Base-by-base conservation (phyloP, 1,284 basidiomycete genomes). In the Paramarasmius palmivorus region DNA sequence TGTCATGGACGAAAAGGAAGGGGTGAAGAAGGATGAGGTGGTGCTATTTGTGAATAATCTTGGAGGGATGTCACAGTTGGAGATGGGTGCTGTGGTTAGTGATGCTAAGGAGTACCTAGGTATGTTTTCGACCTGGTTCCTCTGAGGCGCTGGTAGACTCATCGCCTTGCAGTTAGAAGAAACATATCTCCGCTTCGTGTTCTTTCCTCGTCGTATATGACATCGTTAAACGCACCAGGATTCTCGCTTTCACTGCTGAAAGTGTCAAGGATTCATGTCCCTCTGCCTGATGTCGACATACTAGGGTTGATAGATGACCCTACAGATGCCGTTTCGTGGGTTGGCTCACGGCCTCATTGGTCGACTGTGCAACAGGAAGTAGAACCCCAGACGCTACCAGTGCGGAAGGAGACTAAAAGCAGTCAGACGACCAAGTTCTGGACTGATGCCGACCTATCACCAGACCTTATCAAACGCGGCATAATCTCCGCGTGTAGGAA, bases 31-130 rank as follows among this genome's bases (percentile, higher is more conserved):
- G 10, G 72, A 73, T 56, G 72, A 73, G 32, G 67, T 64, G 15
- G 73, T 74, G 49, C 63, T 73, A 20, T 80, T 82, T 54, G 62
- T 83, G 50, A 84, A 84, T 60, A 84, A 83, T 58, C 68, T 84
- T 15, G 79, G 81, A 42, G 82, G 82, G 2, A 71, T 82, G 61
- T 79, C 76, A 22, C 70, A 73, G 60, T 65, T 84, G 35, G 81
- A 84, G 62, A 76, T 83, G 70, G 72, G 75, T 25, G 78, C 79
- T 15, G 57, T 82, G 17, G 62, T 76, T 19, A 72, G 76, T 38
- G 77, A 77, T 48, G 65, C 73, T 17, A 55, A 73, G 22, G 59
- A 50, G 25, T 72, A 75, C 57, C 68, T 83, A 35, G 68, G 78
- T 76, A 59, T 19, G 53, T 44, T 15, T 38, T 8, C 26, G 54